Evolutionary conservation across 2,329 filamentous ascomycete species (phyloP).

Genomic region (Trichoderma sp.): DNA sequence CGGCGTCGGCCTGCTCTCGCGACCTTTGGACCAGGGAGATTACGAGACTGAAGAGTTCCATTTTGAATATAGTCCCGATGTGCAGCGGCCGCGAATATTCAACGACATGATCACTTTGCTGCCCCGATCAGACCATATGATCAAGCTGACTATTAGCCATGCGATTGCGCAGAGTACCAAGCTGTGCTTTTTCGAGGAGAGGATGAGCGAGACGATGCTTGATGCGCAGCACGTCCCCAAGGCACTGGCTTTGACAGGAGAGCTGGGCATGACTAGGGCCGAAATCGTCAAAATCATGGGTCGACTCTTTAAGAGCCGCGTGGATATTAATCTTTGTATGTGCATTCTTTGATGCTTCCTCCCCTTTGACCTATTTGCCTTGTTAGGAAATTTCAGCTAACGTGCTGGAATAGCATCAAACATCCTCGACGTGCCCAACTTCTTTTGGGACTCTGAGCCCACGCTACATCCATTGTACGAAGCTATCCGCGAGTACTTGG

Average conservation of each 20-base stretch:
- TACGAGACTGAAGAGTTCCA: constrained; percentile 98
- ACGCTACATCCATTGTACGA: constrained; percentile 91
- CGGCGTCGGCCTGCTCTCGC: constrained; percentile 64
- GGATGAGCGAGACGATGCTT: constrained; percentile 91
- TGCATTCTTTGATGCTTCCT: not conserved
- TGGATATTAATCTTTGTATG: constrained; percentile 97
- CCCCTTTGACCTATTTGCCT: no score
- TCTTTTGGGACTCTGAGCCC: constrained; percentile 98
- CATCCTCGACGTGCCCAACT: constrained; percentile 91
- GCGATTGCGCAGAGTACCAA: constrained; percentile 97
- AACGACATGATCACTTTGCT: constrained; percentile 99
- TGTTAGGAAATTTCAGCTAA: not conserved
- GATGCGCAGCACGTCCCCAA: constrained; percentile 91
- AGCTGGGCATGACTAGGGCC: constrained; percentile 83
- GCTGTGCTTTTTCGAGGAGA: constrained; percentile 91
- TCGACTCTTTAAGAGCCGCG: constrained; percentile 84
- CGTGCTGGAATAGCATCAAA: constrained; percentile 62
- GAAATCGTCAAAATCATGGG: constrained; percentile 93
- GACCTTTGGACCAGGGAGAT: constrained; percentile 80
- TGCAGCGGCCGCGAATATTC: constrained; percentile 85
- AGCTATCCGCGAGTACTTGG: constrained; percentile 93
- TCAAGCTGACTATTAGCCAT: constrained; percentile 95
- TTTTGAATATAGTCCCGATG: constrained; percentile 89
- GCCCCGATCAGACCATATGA: constrained; percentile 92
- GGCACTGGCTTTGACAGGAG: constrained; percentile 80